Evolutionary conservation across 129 eudicot genomes (phyloP).

Genomic region (Apium graveolens): DNA sequence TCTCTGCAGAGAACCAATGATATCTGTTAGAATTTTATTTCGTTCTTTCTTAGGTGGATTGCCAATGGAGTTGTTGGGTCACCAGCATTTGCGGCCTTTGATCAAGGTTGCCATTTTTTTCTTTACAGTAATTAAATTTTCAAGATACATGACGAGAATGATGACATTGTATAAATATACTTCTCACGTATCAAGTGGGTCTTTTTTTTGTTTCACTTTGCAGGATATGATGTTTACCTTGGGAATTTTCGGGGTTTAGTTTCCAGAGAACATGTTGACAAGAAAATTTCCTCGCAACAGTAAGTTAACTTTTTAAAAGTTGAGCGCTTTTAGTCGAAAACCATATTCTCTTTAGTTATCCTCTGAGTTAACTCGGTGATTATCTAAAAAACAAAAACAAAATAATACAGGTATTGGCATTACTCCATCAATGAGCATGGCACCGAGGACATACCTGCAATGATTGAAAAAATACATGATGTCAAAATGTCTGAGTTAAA

Average conservation of each 20-base stretch:
- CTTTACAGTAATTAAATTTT: neutral
- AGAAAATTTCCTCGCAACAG: slow-evolving; percentile 68
- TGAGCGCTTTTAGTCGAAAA: neutral
- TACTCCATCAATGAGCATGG: slow-evolving; percentile 95
- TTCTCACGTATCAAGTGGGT: neutral
- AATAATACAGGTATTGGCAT: slow-evolving; percentile 59
- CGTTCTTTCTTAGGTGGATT: slow-evolving; percentile 57
- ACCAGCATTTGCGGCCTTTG: slow-evolving; percentile 95
- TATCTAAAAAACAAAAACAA: neutral
- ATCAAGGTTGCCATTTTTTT: slow-evolving; percentile 53
- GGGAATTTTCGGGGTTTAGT: slow-evolving; percentile 91
- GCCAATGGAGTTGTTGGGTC: slow-evolving; percentile 95
- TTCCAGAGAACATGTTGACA: slow-evolving; percentile 85
- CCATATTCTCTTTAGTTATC: neutral
- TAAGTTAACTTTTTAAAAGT: slow-evolving; percentile 29
- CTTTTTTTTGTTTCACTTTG: slow-evolving; percentile 4
- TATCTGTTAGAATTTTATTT: neutral
- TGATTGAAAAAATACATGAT: slow-evolving; percentile 79
- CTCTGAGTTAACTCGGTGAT: neutral
- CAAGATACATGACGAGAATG: neutral
- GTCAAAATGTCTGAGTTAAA: slow-evolving; percentile 64
- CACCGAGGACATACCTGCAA: slow-evolving; percentile 84
- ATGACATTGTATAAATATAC: neutral
- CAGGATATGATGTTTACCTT: slow-evolving; percentile 90
- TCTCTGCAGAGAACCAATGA: neutral